phyloP scores from a whole-genome alignment of 345 rosid genomes.

The Pelargonium nanum region DNA sequence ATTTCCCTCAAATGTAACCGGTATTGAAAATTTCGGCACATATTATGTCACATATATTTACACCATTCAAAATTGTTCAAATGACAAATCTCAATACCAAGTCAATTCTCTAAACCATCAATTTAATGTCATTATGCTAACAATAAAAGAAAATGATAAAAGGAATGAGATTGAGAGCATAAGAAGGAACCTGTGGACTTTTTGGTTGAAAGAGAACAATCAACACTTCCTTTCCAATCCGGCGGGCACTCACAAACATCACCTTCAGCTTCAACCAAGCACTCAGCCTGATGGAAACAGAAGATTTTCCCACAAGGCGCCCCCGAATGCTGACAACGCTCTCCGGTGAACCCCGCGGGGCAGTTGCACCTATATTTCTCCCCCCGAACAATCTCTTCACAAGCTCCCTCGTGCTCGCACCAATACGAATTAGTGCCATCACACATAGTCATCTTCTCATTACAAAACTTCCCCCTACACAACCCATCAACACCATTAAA shows the following conservation, averaged over 20 bases:
- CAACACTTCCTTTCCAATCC: slow-evolving; percentile 20
- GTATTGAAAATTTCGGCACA: too few species aligned
- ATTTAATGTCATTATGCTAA: background rate
- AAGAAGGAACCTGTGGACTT: slow-evolving; percentile 14
- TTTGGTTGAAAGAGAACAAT: slow-evolving; percentile 21
- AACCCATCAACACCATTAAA: background rate
- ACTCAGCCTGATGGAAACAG: slow-evolving; percentile 20
- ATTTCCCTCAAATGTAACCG: too few species aligned
- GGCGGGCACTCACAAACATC: slow-evolving; percentile 16
- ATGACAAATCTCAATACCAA: too few species aligned
- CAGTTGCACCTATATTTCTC: slow-evolving; percentile 23
- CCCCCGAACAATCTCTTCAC: slow-evolving; percentile 29
- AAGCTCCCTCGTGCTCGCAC: slow-evolving; percentile 26
- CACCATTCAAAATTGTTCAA: too few species aligned
- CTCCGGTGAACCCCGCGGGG: slow-evolving; percentile 16
- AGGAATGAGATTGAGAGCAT: too few species aligned
- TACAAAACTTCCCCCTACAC: slow-evolving; percentile 18
- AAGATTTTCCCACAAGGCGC: slow-evolving; percentile 17
- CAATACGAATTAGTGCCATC: slow-evolving; percentile 30
- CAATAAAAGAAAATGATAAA: background rate
- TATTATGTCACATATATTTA: too few species aligned
- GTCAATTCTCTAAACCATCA: background rate
- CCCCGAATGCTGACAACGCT: slow-evolving; percentile 15
- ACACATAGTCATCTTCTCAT: slow-evolving; percentile 33
- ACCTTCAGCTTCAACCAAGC: slow-evolving; percentile 14